Base-by-base conservation (phyloP, 495 filamentous ascomycete species). In the Astrocystis sublimbata region DNA sequence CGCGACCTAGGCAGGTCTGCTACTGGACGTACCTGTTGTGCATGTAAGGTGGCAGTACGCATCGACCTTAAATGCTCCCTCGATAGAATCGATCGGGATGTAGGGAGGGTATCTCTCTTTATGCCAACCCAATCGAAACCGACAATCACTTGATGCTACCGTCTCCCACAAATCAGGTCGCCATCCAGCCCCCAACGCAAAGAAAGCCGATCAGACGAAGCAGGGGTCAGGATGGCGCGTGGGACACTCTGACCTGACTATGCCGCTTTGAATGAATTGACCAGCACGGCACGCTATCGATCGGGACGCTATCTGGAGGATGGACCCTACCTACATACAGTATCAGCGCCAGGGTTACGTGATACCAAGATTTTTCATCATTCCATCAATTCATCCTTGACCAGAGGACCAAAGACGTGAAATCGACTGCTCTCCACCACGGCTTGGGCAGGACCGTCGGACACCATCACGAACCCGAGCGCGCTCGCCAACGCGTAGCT, bases 281-380 rank as follows among this genome's bases (percentile, higher is more conserved):
- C 30, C 17, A 21, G n/a, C 17, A 52, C n/a, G n/a, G n/a, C n/a
- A n/a, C n/a, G n/a, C 30, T 52, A 51, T 21, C 47, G 19, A 4
- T 19, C 26, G 13, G 23, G 21, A 30, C 10, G 8, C 1, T 23
- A 21, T 6, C 42, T 19, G 13, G 15, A 17, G 4, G 0, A 19
- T 36, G 50, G 50, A 21, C 33, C 36, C 23, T 55, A 33, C 54
- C 15, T 45, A 28, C 40, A 31, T 17, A 56, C 53, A 8, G 24
- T 15, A 33, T 38, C n/a, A 5, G 6, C 15, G 6, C 4, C 6
- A 21, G 15, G 3, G 46, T 19, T 54, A 30, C 28, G 38, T 33
- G 54, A 45, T 45, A 33, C 45, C 54, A 12, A 23, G 54, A 45
- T n/a, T n/a, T n/a, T n/a, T n/a, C n/a, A n/a, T n/a, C n/a, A 28